A percentile compares a stretch with the other conserved stretches of the same genome.
Conservation (phyloP, 352 stramenopile genomes). For the Phytophthora hybrid region DNA sequence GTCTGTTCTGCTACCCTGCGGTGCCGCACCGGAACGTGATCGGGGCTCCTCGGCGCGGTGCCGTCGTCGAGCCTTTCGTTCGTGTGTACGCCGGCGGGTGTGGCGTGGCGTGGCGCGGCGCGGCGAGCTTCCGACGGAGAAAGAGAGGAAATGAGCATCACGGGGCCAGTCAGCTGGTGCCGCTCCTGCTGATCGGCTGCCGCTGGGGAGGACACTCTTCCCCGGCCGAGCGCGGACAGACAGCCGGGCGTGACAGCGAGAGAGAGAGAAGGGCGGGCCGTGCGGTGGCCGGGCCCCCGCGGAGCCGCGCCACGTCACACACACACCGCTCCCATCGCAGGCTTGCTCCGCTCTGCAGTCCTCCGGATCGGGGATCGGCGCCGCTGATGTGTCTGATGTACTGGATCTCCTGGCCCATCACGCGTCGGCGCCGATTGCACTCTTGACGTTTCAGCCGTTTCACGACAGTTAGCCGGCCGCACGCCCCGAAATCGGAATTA, state of each 20-base stretch:
- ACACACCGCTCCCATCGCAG: conserved; percentile 28
- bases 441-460: not conserved
- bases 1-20: conserved; percentile 28
- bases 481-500: no score
- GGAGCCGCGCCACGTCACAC: conserved; percentile 33
- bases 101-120: conserved; percentile 3
- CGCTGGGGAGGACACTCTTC: conserved; percentile 38
- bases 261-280: conserved; percentile 29
- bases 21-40: conserved; percentile 22
- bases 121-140: conserved; percentile 35
- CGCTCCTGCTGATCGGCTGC: conserved; percentile 41
- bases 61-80: not conserved
- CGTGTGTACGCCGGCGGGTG: conserved; percentile 1
- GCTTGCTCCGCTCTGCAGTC: conserved; percentile 20
- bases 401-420: conserved; percentile 36
- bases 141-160: conserved; percentile 54
- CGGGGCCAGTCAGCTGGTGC: conserved; percentile 47
- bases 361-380: conserved; percentile 36
- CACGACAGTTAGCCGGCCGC: no score
- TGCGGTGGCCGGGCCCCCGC: conserved; percentile 14
- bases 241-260: conserved; percentile 35
- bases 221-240: conserved; percentile 23
- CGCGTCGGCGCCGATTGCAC: conserved; percentile 16
- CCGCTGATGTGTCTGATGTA: conserved; percentile 27
- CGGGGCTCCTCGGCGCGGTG: not conserved